Evolutionary conservation across 345 rosid species (phyloP), one percentile per base, ranked within the genome.

Genomic region (Geranium rotundifolium): DNA sequence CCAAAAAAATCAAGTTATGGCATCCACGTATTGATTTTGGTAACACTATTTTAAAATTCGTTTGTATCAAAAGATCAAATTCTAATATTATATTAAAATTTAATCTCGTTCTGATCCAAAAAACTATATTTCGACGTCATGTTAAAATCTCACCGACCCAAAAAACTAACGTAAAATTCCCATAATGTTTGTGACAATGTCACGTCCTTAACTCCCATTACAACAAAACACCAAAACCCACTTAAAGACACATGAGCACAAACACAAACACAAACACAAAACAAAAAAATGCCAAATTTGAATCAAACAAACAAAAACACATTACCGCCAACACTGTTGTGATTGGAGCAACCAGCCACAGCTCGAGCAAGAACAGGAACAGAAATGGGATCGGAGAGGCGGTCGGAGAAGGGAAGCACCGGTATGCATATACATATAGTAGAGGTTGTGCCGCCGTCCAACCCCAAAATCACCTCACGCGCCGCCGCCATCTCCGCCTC

Each of bases 371-470:
- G 85, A 30, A 70, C 61, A n/a, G 73, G 73, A n/a, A 84, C 68
- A 4, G 87, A 85, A 18, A 82, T 65, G 18, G 86, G 84, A 65
- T 82, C 78, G 12, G 84, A 78, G 2, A 76, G 67, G 60, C 75
- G 65, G 37, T 66, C 72, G 16, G 77, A 67, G 54, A 54, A 29
- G 49, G 76, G 67, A 15, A 81, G 63, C 20, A 81, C 23, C 8
- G 85, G 83, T 71, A 86, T 84, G 63, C 89, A 86, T 20, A 86
- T 65, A 59, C 93, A 86, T 60, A 86, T 78, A 13, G 93, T 86
- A 23, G 93, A 86, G 18, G 93, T 86, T 9, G 87, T 73, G 19
- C 89, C 87, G 0, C 93, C 93, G 52, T 86, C 93, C 68, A 86
- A 57, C 4, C 93, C 93, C 60, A 86, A 57, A 17, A 86, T 72